phyloP scores from a whole-genome alignment of 140 eudicot genomes.

The Senecio squalidus region DNA sequence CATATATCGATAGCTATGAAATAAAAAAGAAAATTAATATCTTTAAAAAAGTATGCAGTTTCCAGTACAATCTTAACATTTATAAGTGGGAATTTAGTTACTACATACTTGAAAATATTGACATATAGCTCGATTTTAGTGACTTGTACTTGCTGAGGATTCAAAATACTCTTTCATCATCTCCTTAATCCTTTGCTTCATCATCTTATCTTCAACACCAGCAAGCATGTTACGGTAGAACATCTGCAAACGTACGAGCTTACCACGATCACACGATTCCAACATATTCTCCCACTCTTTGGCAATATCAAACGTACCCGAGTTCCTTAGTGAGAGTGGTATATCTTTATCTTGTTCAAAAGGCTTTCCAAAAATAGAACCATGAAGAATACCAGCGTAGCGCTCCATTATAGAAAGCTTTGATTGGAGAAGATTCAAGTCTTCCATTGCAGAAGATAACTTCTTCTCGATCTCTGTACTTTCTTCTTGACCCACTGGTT shows the following conservation, averaged over 20 bases:
- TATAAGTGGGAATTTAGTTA: not conserved
- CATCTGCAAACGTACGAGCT: slow-evolving; percentile 66
- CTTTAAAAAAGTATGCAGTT: too few species aligned
- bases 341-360: slow-evolving; percentile 60
- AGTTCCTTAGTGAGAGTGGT: slow-evolving; percentile 42
- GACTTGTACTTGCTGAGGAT: slow-evolving; percentile 24
- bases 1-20: too few species aligned
- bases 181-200: slow-evolving; percentile 72
- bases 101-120: not conserved
- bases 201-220: slow-evolving; percentile 77
- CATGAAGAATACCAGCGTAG: slow-evolving; percentile 80
- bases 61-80: not conserved
- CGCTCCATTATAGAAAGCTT: slow-evolving; percentile 57
- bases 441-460: slow-evolving; percentile 47
- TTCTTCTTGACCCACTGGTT: slow-evolving; percentile 17
- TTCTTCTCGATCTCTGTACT: slow-evolving; percentile 31
- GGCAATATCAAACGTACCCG: slow-evolving; percentile 53
- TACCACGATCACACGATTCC: slow-evolving; percentile 60
- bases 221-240: slow-evolving; percentile 76
- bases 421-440: slow-evolving; percentile 43
- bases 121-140: not conserved
- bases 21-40: too few species aligned
- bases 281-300: slow-evolving; percentile 88
- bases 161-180: slow-evolving; percentile 55
- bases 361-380: slow-evolving; percentile 69